A percentile compares a stretch with the other conserved stretches of the same genome.
These are phyloP conservation scores for Paraglomus occultum DNA, from an alignment of 192 early-diverging fungal genomes.

Conservation along the genomic window DNA sequence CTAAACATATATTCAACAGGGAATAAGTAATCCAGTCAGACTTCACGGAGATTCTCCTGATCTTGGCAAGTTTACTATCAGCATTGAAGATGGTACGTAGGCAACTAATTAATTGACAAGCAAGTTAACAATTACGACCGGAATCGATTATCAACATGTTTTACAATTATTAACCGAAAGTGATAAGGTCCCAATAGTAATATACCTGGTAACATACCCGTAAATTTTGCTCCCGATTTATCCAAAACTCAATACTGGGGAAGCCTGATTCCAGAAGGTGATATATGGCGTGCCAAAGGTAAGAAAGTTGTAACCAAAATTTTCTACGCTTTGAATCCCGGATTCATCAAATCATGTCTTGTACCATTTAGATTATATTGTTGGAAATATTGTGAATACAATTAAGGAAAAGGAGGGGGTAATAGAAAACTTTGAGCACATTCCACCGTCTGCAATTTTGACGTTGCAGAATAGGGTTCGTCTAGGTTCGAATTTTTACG, in stretches of 20 bases:
- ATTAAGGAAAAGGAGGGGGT: not conserved
- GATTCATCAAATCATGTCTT: not conserved
- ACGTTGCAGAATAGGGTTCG: conserved; percentile 13
- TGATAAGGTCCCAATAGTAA: conserved; percentile 9
- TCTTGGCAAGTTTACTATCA: conserved; percentile 70
- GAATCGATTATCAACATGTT: no score
- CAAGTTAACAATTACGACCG: no score
- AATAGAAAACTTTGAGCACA: not conserved
- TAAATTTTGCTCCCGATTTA: conserved; percentile 24
- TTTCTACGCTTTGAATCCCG: not conserved
- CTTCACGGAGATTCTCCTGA: conserved; percentile 61
- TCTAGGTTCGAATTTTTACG: conserved; percentile 47
- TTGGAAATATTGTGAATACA: not conserved
- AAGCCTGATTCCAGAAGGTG: conserved; percentile 33
- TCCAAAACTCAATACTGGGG: conserved; percentile 43
- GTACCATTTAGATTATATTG: conserved; percentile 2
- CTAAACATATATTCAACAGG: conserved; percentile 21
- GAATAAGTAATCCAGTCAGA: conserved; percentile 35
- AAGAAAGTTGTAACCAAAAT: no score
- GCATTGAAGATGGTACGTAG: conserved; percentile 55
- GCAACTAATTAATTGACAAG: not conserved
- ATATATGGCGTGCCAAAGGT: conserved; percentile 67
- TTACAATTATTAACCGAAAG: no score
- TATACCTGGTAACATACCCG: not conserved
- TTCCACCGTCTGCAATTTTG: not conserved